Conservation (phyloP, 2,329 filamentous ascomycete genomes). For the Penicillium sp. region DNA sequence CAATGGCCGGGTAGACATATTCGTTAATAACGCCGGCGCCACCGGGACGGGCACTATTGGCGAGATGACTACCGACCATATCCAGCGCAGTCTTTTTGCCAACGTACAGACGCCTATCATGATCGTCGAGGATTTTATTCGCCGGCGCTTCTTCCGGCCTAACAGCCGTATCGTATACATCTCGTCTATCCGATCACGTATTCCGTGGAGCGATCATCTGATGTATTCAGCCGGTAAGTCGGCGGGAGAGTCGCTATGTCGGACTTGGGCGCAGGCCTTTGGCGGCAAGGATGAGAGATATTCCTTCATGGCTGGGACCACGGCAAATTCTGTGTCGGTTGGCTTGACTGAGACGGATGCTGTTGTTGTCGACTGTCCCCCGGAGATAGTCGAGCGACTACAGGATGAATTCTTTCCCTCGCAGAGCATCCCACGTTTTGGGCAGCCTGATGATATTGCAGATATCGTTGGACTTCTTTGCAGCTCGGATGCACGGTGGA, state of each 20-base stretch:
- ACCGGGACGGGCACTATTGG: background rate
- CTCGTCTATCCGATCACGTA: background rate
- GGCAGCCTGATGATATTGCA: background rate
- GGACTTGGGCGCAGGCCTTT: background rate
- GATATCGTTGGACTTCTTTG: background rate
- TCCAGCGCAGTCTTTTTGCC: background rate
- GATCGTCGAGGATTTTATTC: background rate
- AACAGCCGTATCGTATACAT: constrained; percentile 1
- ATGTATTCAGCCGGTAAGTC: background rate
- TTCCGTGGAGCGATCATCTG: background rate
- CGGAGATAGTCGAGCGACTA: background rate
- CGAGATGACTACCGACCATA: background rate
- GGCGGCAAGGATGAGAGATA: background rate
- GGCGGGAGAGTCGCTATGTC: background rate
- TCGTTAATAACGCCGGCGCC: background rate
- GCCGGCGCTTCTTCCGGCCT: background rate
- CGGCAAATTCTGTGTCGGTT: background rate
- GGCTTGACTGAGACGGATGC: background rate
- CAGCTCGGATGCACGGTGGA: background rate
- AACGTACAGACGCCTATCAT: background rate
- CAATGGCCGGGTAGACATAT: background rate
- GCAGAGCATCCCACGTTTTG: background rate
- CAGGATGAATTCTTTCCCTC: background rate
- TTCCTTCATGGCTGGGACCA: background rate
- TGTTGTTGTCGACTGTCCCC: background rate